These are phyloP conservation scores for Phyllachora maydis DNA, from an alignment of 2,329 filamentous ascomycete species.

Conservation along the genomic window DNA sequence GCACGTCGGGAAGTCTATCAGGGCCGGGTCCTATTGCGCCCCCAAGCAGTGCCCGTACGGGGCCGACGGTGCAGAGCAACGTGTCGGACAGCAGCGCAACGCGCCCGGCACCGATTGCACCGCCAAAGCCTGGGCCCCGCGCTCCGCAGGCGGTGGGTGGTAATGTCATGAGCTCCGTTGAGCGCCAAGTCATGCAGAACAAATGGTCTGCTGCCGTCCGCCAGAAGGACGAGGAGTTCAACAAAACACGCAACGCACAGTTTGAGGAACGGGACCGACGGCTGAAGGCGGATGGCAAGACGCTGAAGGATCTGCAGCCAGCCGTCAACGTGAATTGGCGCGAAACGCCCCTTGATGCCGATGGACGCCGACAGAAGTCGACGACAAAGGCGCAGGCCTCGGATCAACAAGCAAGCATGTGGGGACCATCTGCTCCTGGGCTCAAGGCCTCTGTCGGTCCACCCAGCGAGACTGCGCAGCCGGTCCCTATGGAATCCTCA, in stretches of 20 bases:
- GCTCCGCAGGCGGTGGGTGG: conserved; percentile 1
- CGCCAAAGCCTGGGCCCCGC: conserved; percentile 9
- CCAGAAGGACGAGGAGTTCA: conserved; percentile 20
- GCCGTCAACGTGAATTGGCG: conserved; percentile 34
- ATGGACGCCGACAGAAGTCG: conserved; percentile 15
- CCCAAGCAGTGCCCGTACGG: conserved; percentile 7
- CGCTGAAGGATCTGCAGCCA: conserved; percentile 21
- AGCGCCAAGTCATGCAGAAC: conserved; percentile 5
- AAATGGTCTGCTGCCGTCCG: conserved; percentile 8
- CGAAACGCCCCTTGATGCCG: conserved; percentile 14
- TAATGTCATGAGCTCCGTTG: not conserved
- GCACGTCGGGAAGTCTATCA: too few species aligned
- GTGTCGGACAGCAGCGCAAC: conserved; percentile 1
- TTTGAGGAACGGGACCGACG: conserved; percentile 20
- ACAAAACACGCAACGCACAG: conserved; percentile 16
- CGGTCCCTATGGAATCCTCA: too few species aligned
- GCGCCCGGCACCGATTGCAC: conserved; percentile 12
- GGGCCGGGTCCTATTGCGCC: conserved; percentile 24
- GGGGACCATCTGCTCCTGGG: too few species aligned
- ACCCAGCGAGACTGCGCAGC: too few species aligned
- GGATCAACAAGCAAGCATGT: too few species aligned
- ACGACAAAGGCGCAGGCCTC: too few species aligned
- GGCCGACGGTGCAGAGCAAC: too few species aligned
- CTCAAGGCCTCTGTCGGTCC: too few species aligned
- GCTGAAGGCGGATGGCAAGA: conserved; percentile 20